These are phyloP conservation scores for Hygrophorus russula DNA, from an alignment of 768 basidiomycete species.

Conservation along the genomic window DNA sequence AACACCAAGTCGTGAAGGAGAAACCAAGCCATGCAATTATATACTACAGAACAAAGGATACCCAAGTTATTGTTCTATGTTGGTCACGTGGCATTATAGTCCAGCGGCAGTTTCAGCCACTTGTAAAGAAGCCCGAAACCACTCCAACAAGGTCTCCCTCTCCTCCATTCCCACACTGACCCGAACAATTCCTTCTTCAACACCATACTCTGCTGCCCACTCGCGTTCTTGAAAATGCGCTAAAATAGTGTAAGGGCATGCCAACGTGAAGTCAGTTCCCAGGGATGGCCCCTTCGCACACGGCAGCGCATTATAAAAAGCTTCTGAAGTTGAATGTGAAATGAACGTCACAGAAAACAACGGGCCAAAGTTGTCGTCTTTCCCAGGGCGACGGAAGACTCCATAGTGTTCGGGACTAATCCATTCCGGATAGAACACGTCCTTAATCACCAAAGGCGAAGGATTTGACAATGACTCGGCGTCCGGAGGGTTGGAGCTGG, in stretches of 20 bases:
- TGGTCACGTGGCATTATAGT: too few relatives aligned
- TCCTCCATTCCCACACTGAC: conserved; percentile 67
- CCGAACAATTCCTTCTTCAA: conserved; percentile 53
- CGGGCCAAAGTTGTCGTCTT: conserved; percentile 44
- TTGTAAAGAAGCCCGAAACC: conserved; percentile 39
- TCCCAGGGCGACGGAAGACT: conserved; percentile 27
- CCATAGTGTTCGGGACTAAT: conserved; percentile 44
- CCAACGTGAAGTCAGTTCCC: conserved; percentile 74
- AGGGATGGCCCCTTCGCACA: conserved; percentile 64
- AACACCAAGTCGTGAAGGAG: too few relatives aligned
- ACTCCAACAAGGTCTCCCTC: conserved; percentile 28
- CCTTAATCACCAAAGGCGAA: conserved; percentile 30
- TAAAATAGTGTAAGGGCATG: conserved; percentile 65
- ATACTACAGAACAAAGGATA: too few relatives aligned
- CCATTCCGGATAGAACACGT: conserved; percentile 64
- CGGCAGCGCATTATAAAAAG: conserved; percentile 58
- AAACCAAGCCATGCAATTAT: too few relatives aligned
- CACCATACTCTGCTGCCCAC: conserved; percentile 62
- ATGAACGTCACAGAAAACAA: conserved; percentile 60
- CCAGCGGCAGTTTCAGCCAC: conserved; percentile 38
- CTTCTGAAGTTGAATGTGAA: conserved; percentile 35
- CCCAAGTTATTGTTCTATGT: too few relatives aligned
- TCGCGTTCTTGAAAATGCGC: conserved; percentile 65
- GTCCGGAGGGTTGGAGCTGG: conserved; percentile 12
- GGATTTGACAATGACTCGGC: conserved; percentile 9